Base-by-base conservation (phyloP, 2,329 filamentous ascomycete species). In the Cladosporium oxysporum region DNA sequence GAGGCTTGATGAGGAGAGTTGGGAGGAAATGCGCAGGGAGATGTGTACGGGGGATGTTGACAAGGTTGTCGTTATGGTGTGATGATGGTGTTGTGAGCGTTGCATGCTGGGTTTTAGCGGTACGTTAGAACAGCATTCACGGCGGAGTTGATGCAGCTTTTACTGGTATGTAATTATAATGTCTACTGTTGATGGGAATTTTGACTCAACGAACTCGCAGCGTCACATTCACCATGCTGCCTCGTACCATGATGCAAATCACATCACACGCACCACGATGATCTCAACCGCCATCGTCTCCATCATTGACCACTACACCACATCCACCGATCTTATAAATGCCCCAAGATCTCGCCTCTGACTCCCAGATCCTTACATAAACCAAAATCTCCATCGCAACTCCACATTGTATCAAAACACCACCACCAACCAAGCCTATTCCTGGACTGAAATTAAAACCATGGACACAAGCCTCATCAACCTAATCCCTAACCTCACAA, bases 391-490 rank as follows among this genome's bases (percentile, higher is more conserved):
- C 21, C n/a, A 50, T 50, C 47, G 11, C 11, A 23, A 41, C 21
- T 50, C 47, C 47, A 50, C 47, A 50, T 26, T 7, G 10, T 11
- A 18, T 1, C 26, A 28, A 18, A 31, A n/a, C 16, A 11, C 11
- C 26, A 29, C 12, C 44, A 49, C 7, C 58, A 2, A 58, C 26
- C 35, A 41, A 41, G 35, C 35, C 5, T 18, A 28, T 33, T 6
- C 2, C 26, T 21, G 4, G 1, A 31, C 26, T 16, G 23, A 26
- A 49, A 28, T 12, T 18, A 49, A 14, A 16, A 26, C 37, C 1
- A 58, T 58, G 62, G 26, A 47, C 52, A 58, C 41, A 12, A 58
- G 52, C 29, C 37, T 58, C 26, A 50, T 58, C 33, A 52, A 47
- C 52, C 37, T 64, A 16, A 49, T 63, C 23, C 61, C 47, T 4